Base-by-base conservation (phyloP, 192 early-diverging fungal genomes). In the Mortierella claussenii region DNA sequence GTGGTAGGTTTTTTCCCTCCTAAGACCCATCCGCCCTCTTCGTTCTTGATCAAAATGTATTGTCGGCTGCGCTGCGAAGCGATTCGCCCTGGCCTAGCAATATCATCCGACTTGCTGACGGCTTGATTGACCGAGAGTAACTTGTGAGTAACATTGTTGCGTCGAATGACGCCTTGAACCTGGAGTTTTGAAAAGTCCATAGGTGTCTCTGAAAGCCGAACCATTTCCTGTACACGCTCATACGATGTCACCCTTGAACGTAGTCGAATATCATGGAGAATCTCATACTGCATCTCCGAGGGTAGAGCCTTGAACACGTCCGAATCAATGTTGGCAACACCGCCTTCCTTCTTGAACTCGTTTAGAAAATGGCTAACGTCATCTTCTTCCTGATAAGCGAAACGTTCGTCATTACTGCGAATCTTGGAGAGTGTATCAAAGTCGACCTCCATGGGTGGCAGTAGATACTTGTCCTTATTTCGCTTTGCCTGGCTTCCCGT, bases 141-240 rank as follows among this genome's bases (percentile, higher is more conserved):
- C 56, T 90, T 88, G 65, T 97, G 93, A 3, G 93, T 99, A 49
- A 97, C 82, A 30, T 83, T 85, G 71, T 97, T 97, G 26, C 98
- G 79, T 37, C 89, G 87, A 18, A 94, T 87, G 17, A 98, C 83
- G 20, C 92, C 81, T 21, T 92, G 76, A 62, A 99, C 97, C 67
- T 99, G 98, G 45, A 92, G 80, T 46, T 90, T 86, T 51, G 93
- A 95, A 78, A 99, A 99, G 60, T 99, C 96, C 45, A 91, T 64
- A 0, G 95, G 85, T 1, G 86, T 94, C 11, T 84, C 80, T 12
- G 93, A 86, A 3, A 83, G 82, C 33, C 83, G 61, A 2, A 91
- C 46, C 91, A 99, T 94, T 37, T 85, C 76, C 51, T 89, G 82
- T 7, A 95, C 81, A 5, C 92, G 86, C 17, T 86, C 81, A 63